Conservation (phyloP, 441 rosid species). For the Flueggea neowawraea region DNA sequence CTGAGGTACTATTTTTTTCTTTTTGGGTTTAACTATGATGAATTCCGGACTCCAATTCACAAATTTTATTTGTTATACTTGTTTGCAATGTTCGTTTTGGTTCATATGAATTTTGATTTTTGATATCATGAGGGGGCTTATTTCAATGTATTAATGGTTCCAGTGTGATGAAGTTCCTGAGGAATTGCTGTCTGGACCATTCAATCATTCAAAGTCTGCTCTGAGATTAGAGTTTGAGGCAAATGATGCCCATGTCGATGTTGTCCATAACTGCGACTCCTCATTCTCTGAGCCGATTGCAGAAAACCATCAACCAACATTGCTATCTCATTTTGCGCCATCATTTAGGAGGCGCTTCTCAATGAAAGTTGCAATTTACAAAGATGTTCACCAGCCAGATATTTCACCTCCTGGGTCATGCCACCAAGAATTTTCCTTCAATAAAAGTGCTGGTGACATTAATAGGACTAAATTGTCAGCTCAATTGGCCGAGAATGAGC, state of each 20-base stretch:
- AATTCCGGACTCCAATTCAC: too few relatives aligned
- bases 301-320: slow-evolving; percentile 26
- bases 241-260: slow-evolving; percentile 5
- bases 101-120: too few relatives aligned
- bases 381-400: too few relatives aligned
- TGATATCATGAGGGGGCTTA: too few relatives aligned
- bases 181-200: slow-evolving; percentile 70
- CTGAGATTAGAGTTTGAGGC: slow-evolving; percentile 14
- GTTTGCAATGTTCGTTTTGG: too few relatives aligned
- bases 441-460: too few relatives aligned
- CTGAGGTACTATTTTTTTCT: slow-evolving; percentile 45
- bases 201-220: slow-evolving; percentile 17
- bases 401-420: too few relatives aligned
- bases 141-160: slow-evolving; percentile 1
- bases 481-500: neutral
- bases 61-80: too few relatives aligned
- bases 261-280: neutral
- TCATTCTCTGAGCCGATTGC: slow-evolving; percentile 9
- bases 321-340: slow-evolving; percentile 42
- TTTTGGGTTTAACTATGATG: too few relatives aligned
- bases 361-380: slow-evolving; percentile 6
- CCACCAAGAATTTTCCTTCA: too few relatives aligned
- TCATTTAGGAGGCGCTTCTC: slow-evolving; percentile 53
- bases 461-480: slow-evolving; percentile 3
- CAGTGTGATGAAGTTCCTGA: slow-evolving; percentile 83